Base-by-base conservation (phyloP, 2,329 filamentous ascomycete species). In the Pseudogymnoascus sp. region DNA sequence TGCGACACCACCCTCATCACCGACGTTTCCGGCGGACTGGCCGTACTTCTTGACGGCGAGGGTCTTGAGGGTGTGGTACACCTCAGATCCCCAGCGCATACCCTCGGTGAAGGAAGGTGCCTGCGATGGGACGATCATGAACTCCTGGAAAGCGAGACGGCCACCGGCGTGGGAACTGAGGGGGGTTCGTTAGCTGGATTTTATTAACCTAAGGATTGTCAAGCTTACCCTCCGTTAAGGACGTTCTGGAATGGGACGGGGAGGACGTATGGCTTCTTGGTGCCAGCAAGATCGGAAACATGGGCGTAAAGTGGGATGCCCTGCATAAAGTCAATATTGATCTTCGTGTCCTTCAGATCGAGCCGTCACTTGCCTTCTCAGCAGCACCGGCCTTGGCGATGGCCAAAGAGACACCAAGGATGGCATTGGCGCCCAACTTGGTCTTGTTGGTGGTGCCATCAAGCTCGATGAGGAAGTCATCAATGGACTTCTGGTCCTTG, bases 1-100 rank as follows among this genome's bases (percentile, higher is more conserved):
- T 72, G 95, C 95, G 75, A 99, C 95, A 88, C 95, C 95, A 85
- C 95, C 95, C 87, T 99, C 95, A 77, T 99, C 95, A 80, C 95
- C 95, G 70, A 99, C 95, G 78, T 99, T 99, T 78, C 93, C 95
- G 70, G 95, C 95, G 68, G 95, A 97, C 81, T 96, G 93, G 76
- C 95, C 95, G 79, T 99, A 99, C 86, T 91, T 95, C 90, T 97
- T 95, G 90, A 97, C 97, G 78, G 95, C 93, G 67, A 97, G 86
- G 73, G 84, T 74, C 89, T 99, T 99, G 74, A 99, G 90, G 81
- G 90, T 89, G 81, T 97, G 93, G 88, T 99, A 99, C 74, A 97
- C 92, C 82, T 99, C 95, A 73, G 93, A 81, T 78, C 95, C 95
- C 81, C 96, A 91, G 78, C 93, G 93, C 81, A 99, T 88, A 76